These are phyloP conservation scores for Gliomastix tumulicola DNA, from an alignment of 2,329 filamentous ascomycete genomes.

Conservation along the genomic window DNA sequence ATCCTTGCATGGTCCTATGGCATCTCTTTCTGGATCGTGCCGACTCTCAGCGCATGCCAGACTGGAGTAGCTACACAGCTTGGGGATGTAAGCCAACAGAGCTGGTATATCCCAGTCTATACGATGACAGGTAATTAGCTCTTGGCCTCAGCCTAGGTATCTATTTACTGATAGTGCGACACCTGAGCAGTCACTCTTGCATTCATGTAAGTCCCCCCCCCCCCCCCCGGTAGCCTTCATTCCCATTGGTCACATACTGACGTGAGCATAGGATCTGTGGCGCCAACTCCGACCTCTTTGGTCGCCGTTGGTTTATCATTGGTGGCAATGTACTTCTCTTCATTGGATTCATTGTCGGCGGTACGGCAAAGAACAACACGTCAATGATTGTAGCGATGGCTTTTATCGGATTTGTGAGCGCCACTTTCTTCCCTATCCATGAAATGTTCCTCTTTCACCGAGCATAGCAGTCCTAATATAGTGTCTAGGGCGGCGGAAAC, in stretches of 20 bases:
- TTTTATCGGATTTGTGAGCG: slow-evolving; percentile 29
- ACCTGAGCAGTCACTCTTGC: slow-evolving; percentile 4
- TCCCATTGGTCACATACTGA: no score
- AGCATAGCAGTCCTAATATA: not conserved
- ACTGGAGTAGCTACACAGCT: slow-evolving; percentile 21
- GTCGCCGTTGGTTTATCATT: slow-evolving; percentile 24
- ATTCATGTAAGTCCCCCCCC: slow-evolving; percentile 3
- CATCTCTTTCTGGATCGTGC: slow-evolving; percentile 30
- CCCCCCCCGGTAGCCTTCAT: no score
- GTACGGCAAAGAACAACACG: slow-evolving; percentile 27
- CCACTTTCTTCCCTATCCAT: not conserved
- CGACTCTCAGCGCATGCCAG: slow-evolving; percentile 19
- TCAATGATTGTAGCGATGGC: slow-evolving; percentile 29
- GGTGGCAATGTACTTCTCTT: slow-evolving; percentile 20
- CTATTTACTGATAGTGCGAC: no score
- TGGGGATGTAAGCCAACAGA: slow-evolving; percentile 19
- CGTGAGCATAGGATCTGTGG: slow-evolving; percentile 16
- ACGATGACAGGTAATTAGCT: slow-evolving; percentile 31
- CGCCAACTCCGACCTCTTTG: slow-evolving; percentile 38
- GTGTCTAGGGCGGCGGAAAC: slow-evolving; percentile 25
- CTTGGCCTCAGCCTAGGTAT: slow-evolving; percentile 26
- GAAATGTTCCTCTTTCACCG: no score
- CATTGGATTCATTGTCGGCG: slow-evolving; percentile 25
- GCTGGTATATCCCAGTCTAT: slow-evolving; percentile 26
- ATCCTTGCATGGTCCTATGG: slow-evolving; percentile 26